Base-by-base conservation (phyloP, 768 basidiomycete species). In the Tulasnella calospora region DNA sequence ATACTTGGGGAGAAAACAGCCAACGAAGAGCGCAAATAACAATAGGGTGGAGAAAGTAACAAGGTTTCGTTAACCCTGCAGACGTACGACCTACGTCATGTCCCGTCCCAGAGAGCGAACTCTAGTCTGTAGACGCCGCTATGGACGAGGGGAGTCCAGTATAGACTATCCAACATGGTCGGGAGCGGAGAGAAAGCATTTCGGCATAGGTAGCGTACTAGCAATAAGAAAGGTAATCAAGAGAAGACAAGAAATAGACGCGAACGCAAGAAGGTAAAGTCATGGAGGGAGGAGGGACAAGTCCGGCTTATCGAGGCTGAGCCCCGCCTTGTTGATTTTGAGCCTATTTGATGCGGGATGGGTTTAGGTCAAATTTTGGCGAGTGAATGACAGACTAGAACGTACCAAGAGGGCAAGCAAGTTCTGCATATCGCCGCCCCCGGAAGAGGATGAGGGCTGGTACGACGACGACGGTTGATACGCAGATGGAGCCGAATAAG, bases 331-430 rank as follows among this genome's bases (percentile, higher is more conserved):
- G 73, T 47, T 74, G 75, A 30, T 76, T 76, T 38, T 76, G 75
- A 36, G 77, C 77, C 77, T 78, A 33, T 12, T 23, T 27, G 19
- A 75, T 46, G 44, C n/a, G 27, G 27, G 27, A 38, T 46, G 21
- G 4, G 40, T 41, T 38, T 46, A 23, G 33, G 36, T 69, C 27
- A 44, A 27, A 10, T 44, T 8, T 27, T 3, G 7, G 4, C 1
- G 33, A 73, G 30, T 15, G 67, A 44, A 36, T n/a, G 9, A 21
- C 3, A 51, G 71, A 67, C 10, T 23, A 46, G 6, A 44, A 72
- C 69, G 72, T 40, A 78, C 77, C 30, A 78, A 35, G 19, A 78
- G 69, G 12, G 77, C 67, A 2, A 78, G 71, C 46, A 78, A 35
- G 33, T 73, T 71, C 33, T 78, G 77, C 36, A 78, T 57, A 46